Evolutionary conservation across 2,329 filamentous ascomycete species (phyloP).

Genomic region (Penicillium capsulatum): DNA sequence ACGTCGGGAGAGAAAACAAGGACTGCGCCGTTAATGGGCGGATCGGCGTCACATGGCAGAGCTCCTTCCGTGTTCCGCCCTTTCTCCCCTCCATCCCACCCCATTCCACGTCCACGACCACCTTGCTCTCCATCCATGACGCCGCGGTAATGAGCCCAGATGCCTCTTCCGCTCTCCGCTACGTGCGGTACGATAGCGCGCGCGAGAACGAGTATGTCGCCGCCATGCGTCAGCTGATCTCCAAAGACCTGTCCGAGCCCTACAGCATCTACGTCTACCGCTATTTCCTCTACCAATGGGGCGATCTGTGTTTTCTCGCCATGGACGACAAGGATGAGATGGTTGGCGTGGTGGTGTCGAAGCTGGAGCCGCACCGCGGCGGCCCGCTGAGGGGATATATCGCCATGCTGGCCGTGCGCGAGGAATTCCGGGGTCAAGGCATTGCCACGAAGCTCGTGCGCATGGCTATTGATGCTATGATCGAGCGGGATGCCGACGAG

Average conservation of each 20-base stretch:
- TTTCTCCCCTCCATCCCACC: conserved; percentile 4
- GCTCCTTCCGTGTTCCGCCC: conserved; percentile 11
- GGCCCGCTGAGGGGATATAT: conserved; percentile 92
- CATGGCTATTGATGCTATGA: conserved; percentile 88
- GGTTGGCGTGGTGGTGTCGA: conserved; percentile 89
- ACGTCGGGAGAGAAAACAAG: conserved; percentile 5
- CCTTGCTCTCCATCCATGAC: conserved; percentile 14
- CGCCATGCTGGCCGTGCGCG: conserved; percentile 92
- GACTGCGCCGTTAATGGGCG: conserved; percentile 12
- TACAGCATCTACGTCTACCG: conserved; percentile 99
- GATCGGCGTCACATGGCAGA: conserved; percentile 26
- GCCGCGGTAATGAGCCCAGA: conserved; percentile 29
- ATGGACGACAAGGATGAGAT: conserved; percentile 54
- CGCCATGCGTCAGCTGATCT: conserved; percentile 86
- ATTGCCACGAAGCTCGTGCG: conserved; percentile 87
- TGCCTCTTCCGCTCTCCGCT: conserved; percentile 49
- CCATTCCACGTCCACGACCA: conserved; percentile 1
- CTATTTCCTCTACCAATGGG: conserved; percentile 98
- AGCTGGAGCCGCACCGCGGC: conserved; percentile 83
- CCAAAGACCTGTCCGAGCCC: conserved; percentile 92
- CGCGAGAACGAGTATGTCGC: conserved; percentile 68
- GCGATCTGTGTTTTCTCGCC: conserved; percentile 87
- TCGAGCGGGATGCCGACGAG: conserved; percentile 77
- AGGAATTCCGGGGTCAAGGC: conserved; percentile 73
- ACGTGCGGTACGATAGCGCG: conserved; percentile 56